Percentiles rank a stretch among this genome's conserved stretches.
Evolutionary conservation across 352 stramenopile genomes (phyloP).

Genomic region (Phytopythium boreale): DNA sequence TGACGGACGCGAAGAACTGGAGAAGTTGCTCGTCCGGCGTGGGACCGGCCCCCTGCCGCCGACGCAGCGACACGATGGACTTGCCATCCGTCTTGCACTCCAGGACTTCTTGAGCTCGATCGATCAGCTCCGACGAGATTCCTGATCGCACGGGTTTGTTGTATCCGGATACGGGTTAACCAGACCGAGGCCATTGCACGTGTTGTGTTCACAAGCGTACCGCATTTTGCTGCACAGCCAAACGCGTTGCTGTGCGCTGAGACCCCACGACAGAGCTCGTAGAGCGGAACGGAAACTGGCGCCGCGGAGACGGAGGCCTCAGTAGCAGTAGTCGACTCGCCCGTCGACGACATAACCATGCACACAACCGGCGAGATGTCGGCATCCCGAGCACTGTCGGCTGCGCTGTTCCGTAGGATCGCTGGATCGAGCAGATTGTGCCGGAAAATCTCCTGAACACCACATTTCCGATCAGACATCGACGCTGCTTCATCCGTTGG

Average conservation of each 20-base stretch:
- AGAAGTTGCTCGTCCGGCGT: slow-evolving; percentile 40
- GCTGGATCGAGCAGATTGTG: slow-evolving; percentile 30
- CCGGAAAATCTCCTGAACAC: slow-evolving; percentile 58
- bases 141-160: slow-evolving; percentile 18
- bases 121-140: slow-evolving; percentile 35
- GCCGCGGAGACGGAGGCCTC: slow-evolving; percentile 16
- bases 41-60: slow-evolving; percentile 20
- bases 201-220: slow-evolving; percentile 21
- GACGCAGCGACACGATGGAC: slow-evolving; percentile 20
- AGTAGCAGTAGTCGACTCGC: slow-evolving; percentile 12
- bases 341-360: slow-evolving; percentile 52
- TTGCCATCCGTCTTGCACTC: slow-evolving; percentile 24
- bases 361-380: slow-evolving; percentile 29
- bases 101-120: slow-evolving; percentile 45
- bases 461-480: slow-evolving; percentile 5
- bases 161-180: slow-evolving; percentile 8
- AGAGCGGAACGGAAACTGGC: slow-evolving; percentile 40
- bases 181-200: background rate
- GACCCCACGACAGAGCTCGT: slow-evolving; percentile 56
- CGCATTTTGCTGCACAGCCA: slow-evolving; percentile 57
- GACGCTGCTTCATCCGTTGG: background rate
- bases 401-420: slow-evolving; percentile 3
- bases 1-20: slow-evolving; percentile 45
- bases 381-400: background rate
- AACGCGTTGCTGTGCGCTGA: slow-evolving; percentile 74